Evolutionary conservation across 331 rosid genomes (phyloP), one percentile per base, ranked within the genome.

Genomic region (Stylosanthes scabra): DNA sequence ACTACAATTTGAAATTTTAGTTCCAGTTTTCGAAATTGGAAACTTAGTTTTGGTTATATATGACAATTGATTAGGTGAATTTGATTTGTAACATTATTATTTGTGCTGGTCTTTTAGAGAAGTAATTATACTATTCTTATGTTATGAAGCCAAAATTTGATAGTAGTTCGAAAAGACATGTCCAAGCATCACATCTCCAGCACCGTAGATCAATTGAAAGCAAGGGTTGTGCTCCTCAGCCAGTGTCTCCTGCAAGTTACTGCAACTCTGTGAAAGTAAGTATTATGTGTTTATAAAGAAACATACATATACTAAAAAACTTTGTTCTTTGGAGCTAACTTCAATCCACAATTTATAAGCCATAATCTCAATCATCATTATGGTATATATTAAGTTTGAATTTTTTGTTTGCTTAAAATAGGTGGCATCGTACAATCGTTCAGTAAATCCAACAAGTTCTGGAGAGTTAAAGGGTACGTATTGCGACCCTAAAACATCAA

Each of bases 201-300:
- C 74, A 76, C 31, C 72, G 46, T 66, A 80, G 75, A 66, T 70
- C 85, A 42, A 62, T 47, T 44, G 83, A 81, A 45, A 71, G 68
- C 40, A 74, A 65, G 40, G 76, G 42, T 62, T 47, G 20, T 9
- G 72, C 83, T 68, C 27, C 15, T 6, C 85, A 49, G 77, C 81
- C 81, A 58, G 41, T 63, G 44, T 74, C 85, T 50, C 88, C 85
- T 34, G 72, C 81, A 50, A 79, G 84, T 59, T 66, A 47, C 78
- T 49, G 70, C 68, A 59, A 71, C 75, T 84, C 84, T 7, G 13
- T 69, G 55, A 86, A 86, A 84, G 93, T 84, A 78, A 74, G 82
- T 68, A 42, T 65, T 28, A 51, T 46, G 5, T 59, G 59, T 46
- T 46, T 59, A 6, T n/a, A 28, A 58, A 20, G 34, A n/a, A 8